Evolutionary conservation across 305 asterid species (phyloP), one percentile per base, ranked within the genome.

Genomic region (Ilex paraguariensis): DNA sequence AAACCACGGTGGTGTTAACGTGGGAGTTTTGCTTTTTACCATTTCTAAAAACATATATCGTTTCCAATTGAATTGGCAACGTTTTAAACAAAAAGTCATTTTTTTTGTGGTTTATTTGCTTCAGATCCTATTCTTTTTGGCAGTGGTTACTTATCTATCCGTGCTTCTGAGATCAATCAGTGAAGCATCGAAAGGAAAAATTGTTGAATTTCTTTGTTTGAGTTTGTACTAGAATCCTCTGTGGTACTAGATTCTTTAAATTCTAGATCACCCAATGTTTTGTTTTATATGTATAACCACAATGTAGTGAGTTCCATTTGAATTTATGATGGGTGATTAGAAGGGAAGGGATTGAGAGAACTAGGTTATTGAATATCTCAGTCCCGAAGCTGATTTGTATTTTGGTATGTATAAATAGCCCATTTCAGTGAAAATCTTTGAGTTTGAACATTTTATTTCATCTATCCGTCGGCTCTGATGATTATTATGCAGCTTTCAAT

Each of bases 181-280:
- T 73, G 85, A 80, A 68, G 78, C 32, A 67, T 51, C 1, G 68
- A 46, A 7, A n/a, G 9, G 5, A 54, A 59, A 30, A 69, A 31
- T 79, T 75, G 81, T 77, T 74, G 83, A 77, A 80, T 74, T 80
- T 80, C 83, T 80, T 77, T 36, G 74, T 80, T 69, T 77, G 83
- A 74, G 77, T 28, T 51, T 8, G 9, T 36, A 36, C 9, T 36
- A 36, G 28, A 21, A 21, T 21, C 42, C 9, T n/a, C n/a, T 36
- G 42, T 36, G 42, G 9, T 36, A 36, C 28, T 21, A 21, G 28
- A 21, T 21, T 21, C 28, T 21, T 21, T 21, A 21, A 21, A 21
- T 21, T 21, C 28, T 21, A 21, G 28, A 21, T 21, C 28, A 0
- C 28, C 28, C 28, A 21, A 21, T 2, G 2, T 21, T 21, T 0